Evolutionary conservation across 176 grass and related monocot genomes (phyloP).

Genomic region (Zoysia pacifica): DNA sequence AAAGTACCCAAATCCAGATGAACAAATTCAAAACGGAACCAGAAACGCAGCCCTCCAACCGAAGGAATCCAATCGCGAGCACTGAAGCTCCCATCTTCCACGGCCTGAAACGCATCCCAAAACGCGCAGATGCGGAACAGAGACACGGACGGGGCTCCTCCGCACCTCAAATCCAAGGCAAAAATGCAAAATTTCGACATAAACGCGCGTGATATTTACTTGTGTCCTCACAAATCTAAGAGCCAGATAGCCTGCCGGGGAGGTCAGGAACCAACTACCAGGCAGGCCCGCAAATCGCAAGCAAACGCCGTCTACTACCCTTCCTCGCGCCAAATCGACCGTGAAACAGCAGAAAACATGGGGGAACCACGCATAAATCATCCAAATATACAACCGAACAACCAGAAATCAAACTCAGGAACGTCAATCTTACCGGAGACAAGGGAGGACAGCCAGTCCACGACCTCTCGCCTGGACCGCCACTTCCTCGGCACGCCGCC

Average conservation of each 20-base stretch:
- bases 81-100: background rate
- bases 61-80: background rate
- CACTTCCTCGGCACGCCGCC: constrained; percentile 51
- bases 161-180: background rate
- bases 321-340: constrained; percentile 1
- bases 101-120: background rate
- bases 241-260: too few species aligned
- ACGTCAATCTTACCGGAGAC: constrained; percentile 63
- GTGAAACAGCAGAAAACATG: background rate
- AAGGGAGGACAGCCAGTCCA: constrained; percentile 86
- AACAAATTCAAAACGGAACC: background rate
- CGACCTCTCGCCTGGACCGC: constrained; percentile 87
- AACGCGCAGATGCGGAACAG: background rate
- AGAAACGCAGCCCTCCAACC: background rate
- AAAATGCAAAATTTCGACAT: background rate
- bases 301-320: background rate
- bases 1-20: background rate
- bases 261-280: too few species aligned
- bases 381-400: constrained; percentile 20
- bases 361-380: background rate
- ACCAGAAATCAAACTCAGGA: background rate
- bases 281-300: background rate
- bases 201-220: too few species aligned
- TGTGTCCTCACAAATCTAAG: too few species aligned
- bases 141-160: background rate